These are phyloP conservation scores for Dryas octopetala DNA, from an alignment of 306 rosid genomes.

Conservation along the genomic window DNA sequence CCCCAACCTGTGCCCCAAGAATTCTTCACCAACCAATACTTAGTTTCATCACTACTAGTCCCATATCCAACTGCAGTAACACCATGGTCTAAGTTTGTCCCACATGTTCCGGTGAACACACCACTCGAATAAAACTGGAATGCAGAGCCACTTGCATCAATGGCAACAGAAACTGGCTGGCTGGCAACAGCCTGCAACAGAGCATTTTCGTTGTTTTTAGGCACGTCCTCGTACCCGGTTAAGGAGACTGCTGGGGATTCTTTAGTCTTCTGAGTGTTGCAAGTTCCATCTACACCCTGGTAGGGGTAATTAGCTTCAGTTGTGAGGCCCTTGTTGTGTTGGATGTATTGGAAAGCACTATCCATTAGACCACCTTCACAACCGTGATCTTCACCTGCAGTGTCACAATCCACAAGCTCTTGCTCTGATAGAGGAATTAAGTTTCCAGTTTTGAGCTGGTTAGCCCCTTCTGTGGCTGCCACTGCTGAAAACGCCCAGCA, in stretches of 20 bases:
- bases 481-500: slow-evolving; percentile 46
- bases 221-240: slow-evolving; percentile 29
- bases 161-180: slow-evolving; percentile 41
- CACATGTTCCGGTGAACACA: slow-evolving; percentile 38
- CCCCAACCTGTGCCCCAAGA: slow-evolving; percentile 46
- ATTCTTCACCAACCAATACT: slow-evolving; percentile 48
- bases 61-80: slow-evolving; percentile 45
- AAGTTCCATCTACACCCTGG: slow-evolving; percentile 27
- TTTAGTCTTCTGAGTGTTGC: slow-evolving; percentile 21
- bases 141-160: slow-evolving; percentile 38
- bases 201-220: slow-evolving; percentile 31
- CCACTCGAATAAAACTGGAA: slow-evolving; percentile 41
- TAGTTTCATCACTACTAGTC: slow-evolving; percentile 27
- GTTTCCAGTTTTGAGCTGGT: slow-evolving; percentile 13
- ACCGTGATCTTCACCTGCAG: slow-evolving; percentile 32
- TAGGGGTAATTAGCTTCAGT: slow-evolving; percentile 41
- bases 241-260: slow-evolving; percentile 23
- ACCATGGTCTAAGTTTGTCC: slow-evolving; percentile 39
- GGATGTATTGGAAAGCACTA: slow-evolving; percentile 40
- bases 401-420: slow-evolving; percentile 50
- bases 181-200: slow-evolving; percentile 27
- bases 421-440: slow-evolving; percentile 37
- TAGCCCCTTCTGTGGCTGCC: slow-evolving; percentile 40
- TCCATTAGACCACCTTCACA: slow-evolving; percentile 42
- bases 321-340: slow-evolving; percentile 28